Base-by-base conservation (phyloP, 306 rosid species). In the Morella rubra region DNA sequence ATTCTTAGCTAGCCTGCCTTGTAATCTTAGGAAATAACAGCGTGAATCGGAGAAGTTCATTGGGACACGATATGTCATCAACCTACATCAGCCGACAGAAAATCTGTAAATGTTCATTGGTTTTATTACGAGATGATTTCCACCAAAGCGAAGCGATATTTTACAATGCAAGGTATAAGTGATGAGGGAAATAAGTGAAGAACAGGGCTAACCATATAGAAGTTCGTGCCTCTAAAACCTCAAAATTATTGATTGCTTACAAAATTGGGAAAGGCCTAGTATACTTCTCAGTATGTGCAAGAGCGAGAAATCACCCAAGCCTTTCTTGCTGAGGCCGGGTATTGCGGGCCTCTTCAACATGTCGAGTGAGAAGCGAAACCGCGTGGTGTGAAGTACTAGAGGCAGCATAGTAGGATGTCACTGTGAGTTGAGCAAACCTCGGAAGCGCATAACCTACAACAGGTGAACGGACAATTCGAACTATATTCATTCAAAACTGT, bases 341-440 rank as follows among this genome's bases (percentile, higher is more conserved):
- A 42, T 56, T 79, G 83, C 81, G 87, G n/a, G 83, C 69, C 50
- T 92, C 91, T 87, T 96, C 99, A 69, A 92, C 81, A 59, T 84
- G 86, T n/a, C 98, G 87, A 73, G 99, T 91, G 77, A 92, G 85
- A 82, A 96, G 99, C 8, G 98, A 96, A 71, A 96, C 83, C 73
- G 96, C 96, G 52, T 89, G 88, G 85, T 92, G 92, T n/a, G 99
- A 92, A 76, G 93, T 96, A 88, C 98, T 96, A 16, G 91, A 91
- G 75, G 96, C 70, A 15, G 96, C 95, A 85, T 96, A 91, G 79
- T 96, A 92, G 66, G 97, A 91, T 79, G 99, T 89, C 46, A 96
- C 93, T 0, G 89, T 87, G 80, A 91, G 91, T 77, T 92, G 97
- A 64, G 93, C 65, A 76, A 92, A 92, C 85, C 83, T 86, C 58